Conservation (phyloP, 2,329 filamentous ascomycete genomes). For the Curvularia hawaiiensis region DNA sequence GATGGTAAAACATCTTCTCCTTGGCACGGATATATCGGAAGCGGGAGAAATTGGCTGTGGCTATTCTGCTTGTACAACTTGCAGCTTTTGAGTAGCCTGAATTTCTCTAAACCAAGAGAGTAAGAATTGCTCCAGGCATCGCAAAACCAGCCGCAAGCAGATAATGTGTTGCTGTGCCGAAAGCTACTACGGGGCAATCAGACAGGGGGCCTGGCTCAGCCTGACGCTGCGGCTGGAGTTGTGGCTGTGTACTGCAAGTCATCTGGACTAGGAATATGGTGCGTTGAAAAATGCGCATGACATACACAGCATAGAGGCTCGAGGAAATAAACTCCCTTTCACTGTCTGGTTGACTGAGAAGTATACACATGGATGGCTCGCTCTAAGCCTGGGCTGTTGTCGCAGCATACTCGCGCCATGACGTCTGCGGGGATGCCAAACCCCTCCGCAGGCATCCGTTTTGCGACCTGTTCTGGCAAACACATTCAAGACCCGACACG, state of each 20-base stretch:
- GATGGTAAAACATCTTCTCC: not conserved
- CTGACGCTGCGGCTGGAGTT: constrained; percentile 30
- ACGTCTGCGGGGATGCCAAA: constrained; percentile 5
- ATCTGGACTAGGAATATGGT: constrained; percentile 4
- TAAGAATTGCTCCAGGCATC: not conserved
- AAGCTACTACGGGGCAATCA: constrained; percentile 13
- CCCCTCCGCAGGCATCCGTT: constrained; percentile 28
- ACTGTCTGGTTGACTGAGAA: not conserved
- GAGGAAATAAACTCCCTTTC: not conserved
- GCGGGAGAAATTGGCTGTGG: not conserved
- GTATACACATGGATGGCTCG: not conserved
- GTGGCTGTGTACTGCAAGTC: constrained; percentile 32
- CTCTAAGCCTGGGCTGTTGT: not conserved
- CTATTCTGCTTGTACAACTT: not conserved
- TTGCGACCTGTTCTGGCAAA: constrained; percentile 26
- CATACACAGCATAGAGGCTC: not conserved
- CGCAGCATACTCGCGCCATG: not conserved
- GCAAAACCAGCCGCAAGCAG: constrained; percentile 19
- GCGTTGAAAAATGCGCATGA: not conserved
- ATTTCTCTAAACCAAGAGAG: not conserved
- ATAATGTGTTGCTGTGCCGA: constrained; percentile 6
- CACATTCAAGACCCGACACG: constrained; percentile 34
- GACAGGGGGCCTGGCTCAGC: constrained; percentile 18
- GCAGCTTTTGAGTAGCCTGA: not conserved
- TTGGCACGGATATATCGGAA: not conserved